These are phyloP conservation scores for Babesia divergens DNA, from an alignment of 169 alveolate species.

Conservation along the genomic window DNA sequence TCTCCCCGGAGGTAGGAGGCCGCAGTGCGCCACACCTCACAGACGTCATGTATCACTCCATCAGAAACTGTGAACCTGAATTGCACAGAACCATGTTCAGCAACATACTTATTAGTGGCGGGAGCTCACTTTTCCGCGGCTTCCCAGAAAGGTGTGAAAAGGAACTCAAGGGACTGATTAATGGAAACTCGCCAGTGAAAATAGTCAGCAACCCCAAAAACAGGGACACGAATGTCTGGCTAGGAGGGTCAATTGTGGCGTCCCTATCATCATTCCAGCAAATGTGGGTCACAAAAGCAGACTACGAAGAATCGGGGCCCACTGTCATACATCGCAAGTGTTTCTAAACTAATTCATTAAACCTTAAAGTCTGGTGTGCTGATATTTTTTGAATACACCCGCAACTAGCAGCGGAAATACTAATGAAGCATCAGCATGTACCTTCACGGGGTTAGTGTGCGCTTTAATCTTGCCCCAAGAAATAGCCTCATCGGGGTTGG, in stretches of 20 bases:
- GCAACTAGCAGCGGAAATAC: conserved; percentile 94
- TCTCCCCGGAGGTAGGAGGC: conserved; percentile 48
- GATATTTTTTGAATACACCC: conserved; percentile 86
- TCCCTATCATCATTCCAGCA: conserved; percentile 94
- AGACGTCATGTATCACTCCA: conserved; percentile 40
- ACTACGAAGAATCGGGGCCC: conserved; percentile 98
- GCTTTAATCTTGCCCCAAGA: conserved; percentile 99
- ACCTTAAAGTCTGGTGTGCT: conserved; percentile 15
- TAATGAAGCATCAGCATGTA: conserved; percentile 93
- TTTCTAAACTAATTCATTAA: conserved; percentile 71
- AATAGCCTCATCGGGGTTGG: conserved; percentile 99
- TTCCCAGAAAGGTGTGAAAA: conserved; percentile 54
- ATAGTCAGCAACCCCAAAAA: conserved; percentile 11
- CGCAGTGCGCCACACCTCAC: conserved; percentile 36
- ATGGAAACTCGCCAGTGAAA: conserved; percentile 48
- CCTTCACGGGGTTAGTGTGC: conserved; percentile 92
- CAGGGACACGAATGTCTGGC: conserved; percentile 83
- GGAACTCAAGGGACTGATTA: conserved; percentile 24
- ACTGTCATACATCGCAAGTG: conserved; percentile 97
- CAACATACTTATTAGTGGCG: conserved; percentile 60
- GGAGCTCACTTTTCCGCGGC: conserved; percentile 45
- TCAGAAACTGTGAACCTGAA: conserved; percentile 61
- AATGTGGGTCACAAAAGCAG: conserved; percentile 98
- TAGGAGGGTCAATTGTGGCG: conserved; percentile 97
- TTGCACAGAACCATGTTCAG: conserved; percentile 42